These are phyloP conservation scores for Sonneratia caseolaris DNA, from an alignment of 345 rosid genomes.

Conservation along the genomic window DNA sequence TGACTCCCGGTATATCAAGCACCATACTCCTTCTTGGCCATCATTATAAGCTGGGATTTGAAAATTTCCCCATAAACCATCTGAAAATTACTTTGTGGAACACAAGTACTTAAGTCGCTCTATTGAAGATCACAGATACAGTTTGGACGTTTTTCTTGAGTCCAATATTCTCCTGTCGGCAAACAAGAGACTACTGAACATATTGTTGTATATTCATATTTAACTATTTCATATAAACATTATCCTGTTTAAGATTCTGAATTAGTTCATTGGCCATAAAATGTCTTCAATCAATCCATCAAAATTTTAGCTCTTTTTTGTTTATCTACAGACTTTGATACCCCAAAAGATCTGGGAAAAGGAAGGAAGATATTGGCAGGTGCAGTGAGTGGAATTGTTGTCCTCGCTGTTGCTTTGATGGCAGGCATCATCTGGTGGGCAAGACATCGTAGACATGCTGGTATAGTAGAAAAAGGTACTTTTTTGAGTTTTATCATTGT, in stretches of 20 bases:
- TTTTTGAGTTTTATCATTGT: background rate
- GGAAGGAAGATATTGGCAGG: background rate
- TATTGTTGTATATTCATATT: too few species aligned
- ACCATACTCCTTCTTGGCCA: background rate
- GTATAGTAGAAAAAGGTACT: constrained; percentile 1
- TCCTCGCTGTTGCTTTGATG: background rate
- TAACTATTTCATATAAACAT: too few species aligned
- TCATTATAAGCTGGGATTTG: too few species aligned
- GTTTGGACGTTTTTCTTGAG: too few species aligned
- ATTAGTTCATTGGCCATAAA: background rate
- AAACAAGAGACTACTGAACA: too few species aligned
- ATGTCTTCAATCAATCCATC: background rate
- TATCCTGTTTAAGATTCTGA: too few species aligned
- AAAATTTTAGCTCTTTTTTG: background rate
- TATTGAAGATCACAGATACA: too few species aligned
- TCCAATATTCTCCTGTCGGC: too few species aligned
- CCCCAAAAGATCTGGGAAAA: background rate
- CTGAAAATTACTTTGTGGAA: too few species aligned
- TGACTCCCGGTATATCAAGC: background rate
- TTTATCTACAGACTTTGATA: background rate
- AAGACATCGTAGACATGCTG: background rate
- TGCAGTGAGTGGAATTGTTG: background rate
- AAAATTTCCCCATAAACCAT: too few species aligned
- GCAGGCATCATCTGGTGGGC: background rate
- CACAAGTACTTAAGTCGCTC: too few species aligned